Conservation (phyloP, 2,329 filamentous ascomycete species). For the Xylariaceae sp. region DNA sequence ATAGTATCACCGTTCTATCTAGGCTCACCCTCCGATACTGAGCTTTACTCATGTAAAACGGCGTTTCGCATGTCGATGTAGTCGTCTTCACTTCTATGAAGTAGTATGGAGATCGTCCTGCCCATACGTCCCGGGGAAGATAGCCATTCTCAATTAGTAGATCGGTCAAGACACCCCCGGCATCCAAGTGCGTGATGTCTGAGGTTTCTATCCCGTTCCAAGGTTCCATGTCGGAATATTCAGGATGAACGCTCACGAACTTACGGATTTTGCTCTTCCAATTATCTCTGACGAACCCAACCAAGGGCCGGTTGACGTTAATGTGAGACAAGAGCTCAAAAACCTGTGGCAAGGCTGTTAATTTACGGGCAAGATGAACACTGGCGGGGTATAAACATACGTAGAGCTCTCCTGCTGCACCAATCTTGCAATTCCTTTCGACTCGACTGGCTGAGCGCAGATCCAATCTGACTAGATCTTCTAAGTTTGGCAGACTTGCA, state of each 20-base stretch:
- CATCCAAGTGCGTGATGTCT: slow-evolving; percentile 43
- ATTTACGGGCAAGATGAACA: not conserved
- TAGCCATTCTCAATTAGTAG: slow-evolving; percentile 32
- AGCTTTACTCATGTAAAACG: slow-evolving; percentile 42
- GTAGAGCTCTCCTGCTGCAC: slow-evolving; percentile 17
- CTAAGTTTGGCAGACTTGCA: slow-evolving; percentile 1
- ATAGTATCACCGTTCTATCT: not conserved
- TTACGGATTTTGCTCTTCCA: slow-evolving; percentile 47
- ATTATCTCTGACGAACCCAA: slow-evolving; percentile 34
- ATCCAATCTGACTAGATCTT: slow-evolving; percentile 4
- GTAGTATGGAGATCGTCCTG: slow-evolving; percentile 31
- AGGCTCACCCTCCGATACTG: slow-evolving; percentile 38
- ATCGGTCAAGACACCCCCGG: slow-evolving; percentile 27
- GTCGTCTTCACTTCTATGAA: slow-evolving; percentile 51
- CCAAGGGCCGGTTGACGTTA: slow-evolving; percentile 20
- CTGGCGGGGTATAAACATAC: slow-evolving; percentile 4
- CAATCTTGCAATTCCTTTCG: slow-evolving; percentile 17
- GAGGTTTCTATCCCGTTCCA: slow-evolving; percentile 41
- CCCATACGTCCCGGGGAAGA: slow-evolving; percentile 24
- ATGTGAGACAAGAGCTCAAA: slow-evolving; percentile 35
- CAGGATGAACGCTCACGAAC: slow-evolving; percentile 32
- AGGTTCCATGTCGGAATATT: slow-evolving; percentile 34
- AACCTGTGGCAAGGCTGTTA: slow-evolving; percentile 26
- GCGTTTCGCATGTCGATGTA: slow-evolving; percentile 28
- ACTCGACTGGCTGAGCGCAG: slow-evolving; percentile 9